Percentiles rank a stretch among this genome's conserved stretches.
These are phyloP conservation scores for Lizonia empirigonia DNA, from an alignment of 2,329 filamentous ascomycete species.

Conservation along the genomic window DNA sequence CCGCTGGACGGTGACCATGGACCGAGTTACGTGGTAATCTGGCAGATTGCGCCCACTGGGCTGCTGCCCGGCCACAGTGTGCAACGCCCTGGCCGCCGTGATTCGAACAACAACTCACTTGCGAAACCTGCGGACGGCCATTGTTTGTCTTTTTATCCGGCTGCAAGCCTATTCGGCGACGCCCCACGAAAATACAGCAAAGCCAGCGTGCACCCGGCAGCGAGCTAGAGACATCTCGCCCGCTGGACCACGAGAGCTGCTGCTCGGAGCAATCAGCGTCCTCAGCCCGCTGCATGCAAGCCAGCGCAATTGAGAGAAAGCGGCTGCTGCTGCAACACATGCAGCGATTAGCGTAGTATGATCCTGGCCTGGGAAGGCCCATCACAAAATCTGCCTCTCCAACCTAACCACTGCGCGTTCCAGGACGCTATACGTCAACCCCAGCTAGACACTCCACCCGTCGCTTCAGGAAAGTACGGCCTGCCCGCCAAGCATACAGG, in stretches of 20 bases:
- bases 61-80: constrained; percentile 33
- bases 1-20: constrained; percentile 25
- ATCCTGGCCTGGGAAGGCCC: constrained; percentile 21
- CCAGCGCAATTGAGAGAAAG: constrained; percentile 24
- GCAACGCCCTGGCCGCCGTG: constrained; percentile 29
- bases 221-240: constrained; percentile 21
- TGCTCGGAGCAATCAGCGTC: constrained; percentile 22
- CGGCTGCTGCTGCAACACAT: constrained; percentile 31
- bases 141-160: constrained; percentile 46
- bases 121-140: constrained; percentile 36
- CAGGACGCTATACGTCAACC: constrained; percentile 27
- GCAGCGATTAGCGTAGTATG: constrained; percentile 27
- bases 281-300: constrained; percentile 26
- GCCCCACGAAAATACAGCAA: constrained; percentile 38
- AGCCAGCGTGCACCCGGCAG: constrained; percentile 16
- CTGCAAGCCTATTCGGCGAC: constrained; percentile 37
- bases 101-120: constrained; percentile 30
- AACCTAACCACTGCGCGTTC: constrained; percentile 22
- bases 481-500: constrained; percentile 35
- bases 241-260: constrained; percentile 26
- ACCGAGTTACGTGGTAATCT: constrained; percentile 42
- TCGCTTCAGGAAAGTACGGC: constrained; percentile 27
- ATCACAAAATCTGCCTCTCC: constrained; percentile 23
- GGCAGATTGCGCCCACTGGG: constrained; percentile 42
- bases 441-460: constrained; percentile 17